These are phyloP conservation scores for Rhynchosporium graminicola DNA, from an alignment of 2,329 filamentous ascomycete genomes.

Conservation along the genomic window DNA sequence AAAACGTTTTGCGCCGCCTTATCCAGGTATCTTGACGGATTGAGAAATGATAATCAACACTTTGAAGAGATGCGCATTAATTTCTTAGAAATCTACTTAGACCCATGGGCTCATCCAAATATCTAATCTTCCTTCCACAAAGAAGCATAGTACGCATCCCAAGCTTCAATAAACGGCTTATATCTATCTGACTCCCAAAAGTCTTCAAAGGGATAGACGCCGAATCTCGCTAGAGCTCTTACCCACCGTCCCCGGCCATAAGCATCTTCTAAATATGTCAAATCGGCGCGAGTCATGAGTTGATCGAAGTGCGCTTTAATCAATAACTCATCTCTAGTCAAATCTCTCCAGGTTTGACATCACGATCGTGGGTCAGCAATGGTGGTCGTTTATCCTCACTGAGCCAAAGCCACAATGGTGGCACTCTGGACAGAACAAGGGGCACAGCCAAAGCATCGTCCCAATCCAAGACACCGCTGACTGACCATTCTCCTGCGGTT, in stretches of 20 bases:
- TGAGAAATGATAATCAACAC: no score
- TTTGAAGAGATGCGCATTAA: no score
- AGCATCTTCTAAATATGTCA: slow-evolving; percentile 27
- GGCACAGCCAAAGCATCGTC: slow-evolving; percentile 27
- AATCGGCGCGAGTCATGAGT: slow-evolving; percentile 16
- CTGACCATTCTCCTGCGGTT: slow-evolving; percentile 15
- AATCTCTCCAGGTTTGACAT: slow-evolving; percentile 14
- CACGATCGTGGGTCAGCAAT: slow-evolving; percentile 15
- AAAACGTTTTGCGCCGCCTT: no score
- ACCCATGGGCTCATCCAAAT: not conserved
- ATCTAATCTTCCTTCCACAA: not conserved
- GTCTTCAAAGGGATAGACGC: slow-evolving; percentile 12
- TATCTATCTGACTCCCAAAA: not conserved
- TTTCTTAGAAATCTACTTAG: not conserved
- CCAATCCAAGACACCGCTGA: slow-evolving; percentile 32
- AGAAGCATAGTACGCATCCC: slow-evolving; percentile 19
- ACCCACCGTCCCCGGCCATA: slow-evolving; percentile 29
- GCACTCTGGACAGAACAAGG: slow-evolving; percentile 18
- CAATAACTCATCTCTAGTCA: slow-evolving; percentile 26
- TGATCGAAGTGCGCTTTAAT: slow-evolving; percentile 32
- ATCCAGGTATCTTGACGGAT: no score
- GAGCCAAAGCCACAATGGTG: slow-evolving; percentile 29
- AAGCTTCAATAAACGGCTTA: slow-evolving; percentile 18
- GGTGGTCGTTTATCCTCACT: slow-evolving; percentile 8
- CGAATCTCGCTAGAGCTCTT: slow-evolving; percentile 25